Conservation (phyloP, 2,329 filamentous ascomycete genomes). For the Raffaelea deltoideospora region DNA sequence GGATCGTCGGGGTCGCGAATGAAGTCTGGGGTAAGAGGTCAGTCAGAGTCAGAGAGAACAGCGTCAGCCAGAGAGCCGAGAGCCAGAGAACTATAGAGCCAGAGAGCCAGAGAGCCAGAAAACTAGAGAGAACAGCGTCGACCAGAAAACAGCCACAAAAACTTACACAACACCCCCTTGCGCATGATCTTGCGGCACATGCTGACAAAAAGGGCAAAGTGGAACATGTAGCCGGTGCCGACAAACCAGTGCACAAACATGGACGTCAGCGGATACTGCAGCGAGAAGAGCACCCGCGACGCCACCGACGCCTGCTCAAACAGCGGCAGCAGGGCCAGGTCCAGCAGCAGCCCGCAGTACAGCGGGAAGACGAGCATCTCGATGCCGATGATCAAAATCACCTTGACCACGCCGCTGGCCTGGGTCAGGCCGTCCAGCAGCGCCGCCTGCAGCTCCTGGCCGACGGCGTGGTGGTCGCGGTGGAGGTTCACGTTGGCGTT, state of each 20-base stretch:
- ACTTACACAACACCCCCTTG: conserved; percentile 77
- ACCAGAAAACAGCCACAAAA: background rate
- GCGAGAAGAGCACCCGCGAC: conserved; percentile 65
- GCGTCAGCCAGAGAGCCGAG: too few species aligned
- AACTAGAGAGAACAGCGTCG: background rate
- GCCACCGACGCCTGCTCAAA: conserved; percentile 69
- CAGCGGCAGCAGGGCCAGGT: conserved; percentile 74
- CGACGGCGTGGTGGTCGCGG: conserved; percentile 41
- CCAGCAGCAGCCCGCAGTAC: conserved; percentile 85
- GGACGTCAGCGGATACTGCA: conserved; percentile 69
- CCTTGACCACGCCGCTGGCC: conserved; percentile 92
- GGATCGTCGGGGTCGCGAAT: conserved; percentile 97
- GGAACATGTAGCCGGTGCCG: conserved; percentile 98
- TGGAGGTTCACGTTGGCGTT: too few species aligned
- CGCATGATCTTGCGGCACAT: conserved; percentile 99
- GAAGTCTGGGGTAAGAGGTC: conserved; percentile 47
- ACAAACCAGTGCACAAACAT: conserved; percentile 98
- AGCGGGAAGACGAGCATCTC: conserved; percentile 97
- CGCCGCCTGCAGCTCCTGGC: conserved; percentile 55
- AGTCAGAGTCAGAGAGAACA: conserved; percentile 9
- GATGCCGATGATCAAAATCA: conserved; percentile 95
- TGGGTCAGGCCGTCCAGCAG: conserved; percentile 76
- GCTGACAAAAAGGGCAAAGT: conserved; percentile 94
- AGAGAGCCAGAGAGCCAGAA: background rate
- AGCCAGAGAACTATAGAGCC: background rate